Conservation (phyloP, 257 asterid species). For the Nicotiana benthamiana region DNA sequence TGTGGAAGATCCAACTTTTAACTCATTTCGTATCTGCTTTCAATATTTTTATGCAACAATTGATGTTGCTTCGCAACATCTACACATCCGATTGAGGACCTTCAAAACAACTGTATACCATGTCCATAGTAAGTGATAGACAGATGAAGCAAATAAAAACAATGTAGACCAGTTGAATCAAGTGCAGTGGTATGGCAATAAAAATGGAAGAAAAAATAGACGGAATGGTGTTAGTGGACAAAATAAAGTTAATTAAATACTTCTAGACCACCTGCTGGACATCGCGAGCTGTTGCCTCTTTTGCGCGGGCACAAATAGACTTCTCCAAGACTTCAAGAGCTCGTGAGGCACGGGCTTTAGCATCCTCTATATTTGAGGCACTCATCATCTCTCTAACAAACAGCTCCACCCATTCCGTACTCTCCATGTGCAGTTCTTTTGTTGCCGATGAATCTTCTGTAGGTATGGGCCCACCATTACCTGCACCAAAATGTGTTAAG, state of each 20-base stretch:
- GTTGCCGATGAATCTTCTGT: constrained; percentile 23
- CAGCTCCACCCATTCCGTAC: constrained; percentile 38
- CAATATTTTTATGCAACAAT: background rate
- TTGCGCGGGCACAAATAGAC: constrained; percentile 30
- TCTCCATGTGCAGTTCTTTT: constrained; percentile 17
- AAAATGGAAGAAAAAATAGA: background rate
- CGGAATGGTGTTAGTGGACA: background rate
- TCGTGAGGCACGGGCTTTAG: constrained; percentile 40
- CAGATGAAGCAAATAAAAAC: background rate
- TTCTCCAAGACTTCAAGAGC: constrained; percentile 40
- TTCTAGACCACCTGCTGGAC: constrained; percentile 49
- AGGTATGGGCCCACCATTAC: constrained; percentile 33
- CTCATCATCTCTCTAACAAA: constrained; percentile 41
- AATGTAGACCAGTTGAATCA: background rate
- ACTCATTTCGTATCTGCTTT: background rate
- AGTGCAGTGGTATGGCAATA: background rate
- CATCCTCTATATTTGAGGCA: constrained; percentile 38
- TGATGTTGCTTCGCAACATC: background rate
- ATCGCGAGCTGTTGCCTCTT: constrained; percentile 53
- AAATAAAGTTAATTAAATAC: background rate
- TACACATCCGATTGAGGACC: background rate
- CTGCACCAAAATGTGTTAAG: constrained; percentile 7
- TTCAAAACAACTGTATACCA: background rate
- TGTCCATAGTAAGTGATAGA: background rate
- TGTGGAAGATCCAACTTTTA: background rate